phyloP scores from a whole-genome alignment of 2,329 filamentous ascomycete genomes.

The Fusarium sp. region DNA sequence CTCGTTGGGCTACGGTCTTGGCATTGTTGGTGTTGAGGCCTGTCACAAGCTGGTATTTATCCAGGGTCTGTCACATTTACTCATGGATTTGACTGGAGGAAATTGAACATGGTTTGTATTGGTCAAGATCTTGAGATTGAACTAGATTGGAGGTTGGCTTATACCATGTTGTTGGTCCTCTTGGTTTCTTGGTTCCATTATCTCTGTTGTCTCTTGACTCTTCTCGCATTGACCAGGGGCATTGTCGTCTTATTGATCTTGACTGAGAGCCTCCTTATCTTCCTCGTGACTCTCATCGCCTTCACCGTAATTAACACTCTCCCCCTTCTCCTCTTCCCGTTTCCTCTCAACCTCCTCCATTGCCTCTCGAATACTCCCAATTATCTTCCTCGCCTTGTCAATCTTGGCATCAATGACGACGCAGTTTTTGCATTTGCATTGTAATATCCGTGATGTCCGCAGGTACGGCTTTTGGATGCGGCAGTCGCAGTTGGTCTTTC shows the following conservation, averaged over 20 bases:
- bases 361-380: conserved; percentile 22
- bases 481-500: conserved; percentile 31
- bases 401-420: conserved; percentile 32
- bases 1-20: neutral
- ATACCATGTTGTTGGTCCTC: neutral
- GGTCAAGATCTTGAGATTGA: neutral
- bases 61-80: neutral
- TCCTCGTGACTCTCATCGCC: neutral
- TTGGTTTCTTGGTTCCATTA: neutral
- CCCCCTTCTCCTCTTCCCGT: neutral
- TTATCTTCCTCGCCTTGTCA: conserved; percentile 16
- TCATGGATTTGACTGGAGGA: neutral
- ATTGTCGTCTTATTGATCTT: neutral
- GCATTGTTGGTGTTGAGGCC: neutral
- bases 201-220: neutral
- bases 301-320: neutral
- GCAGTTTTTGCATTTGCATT: conserved; percentile 41
- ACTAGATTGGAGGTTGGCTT: neutral
- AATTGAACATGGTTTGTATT: neutral
- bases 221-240: neutral
- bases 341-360: conserved; percentile 9
- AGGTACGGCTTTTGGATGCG: conserved; percentile 34
- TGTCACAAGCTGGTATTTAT: neutral
- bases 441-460: conserved; percentile 34
- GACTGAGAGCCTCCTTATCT: neutral